Percentiles rank a stretch among this genome's conserved stretches.
Evolutionary conservation across 257 asterid genomes (phyloP).

Genomic region (Echium plantagineum): DNA sequence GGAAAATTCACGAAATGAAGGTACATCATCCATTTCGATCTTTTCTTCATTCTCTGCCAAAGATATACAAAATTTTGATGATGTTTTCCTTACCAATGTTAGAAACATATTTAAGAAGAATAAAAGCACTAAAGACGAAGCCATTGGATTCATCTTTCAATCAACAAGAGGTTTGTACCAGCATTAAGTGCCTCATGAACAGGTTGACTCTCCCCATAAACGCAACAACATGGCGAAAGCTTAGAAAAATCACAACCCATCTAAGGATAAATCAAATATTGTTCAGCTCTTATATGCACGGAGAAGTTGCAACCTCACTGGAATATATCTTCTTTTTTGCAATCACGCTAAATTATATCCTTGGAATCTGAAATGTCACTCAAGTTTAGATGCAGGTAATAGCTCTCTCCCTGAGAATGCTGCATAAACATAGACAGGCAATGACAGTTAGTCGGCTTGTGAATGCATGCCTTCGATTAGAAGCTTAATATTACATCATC

Average conservation of each 20-base stretch:
- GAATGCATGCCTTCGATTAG: background rate
- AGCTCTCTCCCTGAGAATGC: background rate
- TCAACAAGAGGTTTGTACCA: conserved; percentile 12
- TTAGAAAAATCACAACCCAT: conserved; percentile 44
- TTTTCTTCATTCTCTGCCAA: conserved; percentile 51
- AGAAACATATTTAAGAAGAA: background rate
- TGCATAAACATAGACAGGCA: background rate
- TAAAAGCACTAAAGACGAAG: background rate
- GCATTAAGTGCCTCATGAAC: conserved; percentile 18
- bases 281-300: background rate
- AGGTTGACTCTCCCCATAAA: conserved; percentile 21
- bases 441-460: background rate
- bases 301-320: conserved; percentile 1
- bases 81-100: background rate
- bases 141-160: too few relatives aligned
- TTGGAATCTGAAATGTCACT: background rate
- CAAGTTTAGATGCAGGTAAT: background rate
- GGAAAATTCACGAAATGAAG: conserved; percentile 73
- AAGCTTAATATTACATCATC: background rate
- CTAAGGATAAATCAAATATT: conserved; percentile 5
- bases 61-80: background rate
- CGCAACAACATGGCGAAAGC: conserved; percentile 28
- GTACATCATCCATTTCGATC: conserved; percentile 64
- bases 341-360: background rate
- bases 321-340: conserved; percentile 9